Base-by-base conservation (phyloP, 257 asterid species). In the Plantago ovata region DNA sequence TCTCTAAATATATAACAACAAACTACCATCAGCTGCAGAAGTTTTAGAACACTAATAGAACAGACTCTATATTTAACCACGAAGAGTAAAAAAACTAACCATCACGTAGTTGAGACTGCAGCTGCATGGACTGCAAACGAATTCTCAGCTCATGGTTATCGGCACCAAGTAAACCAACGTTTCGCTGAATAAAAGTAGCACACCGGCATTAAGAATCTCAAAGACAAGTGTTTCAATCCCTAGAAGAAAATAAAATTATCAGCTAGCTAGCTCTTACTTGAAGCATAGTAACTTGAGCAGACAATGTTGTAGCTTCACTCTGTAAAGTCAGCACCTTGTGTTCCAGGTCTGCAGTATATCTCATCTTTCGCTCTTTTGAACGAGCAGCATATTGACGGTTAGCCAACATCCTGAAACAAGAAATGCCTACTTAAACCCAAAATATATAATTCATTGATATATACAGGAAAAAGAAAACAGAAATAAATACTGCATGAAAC, bases 101-200 rank as follows among this genome's bases (percentile, higher is more conserved):
- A 59, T 81, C 85, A 56, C 86, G 86, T 53, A 84, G 94, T 52
- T 79, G 94, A 38, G 83, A 85, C 62, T 81, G 94, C 58, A 79
- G 94, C 54, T 84, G 84, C 85, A 77, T 77, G 53, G 89, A 75
- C 56, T 81, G 94, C 69, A 84, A 65, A n/a, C 89, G 84, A 64
- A 84, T 68, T 75, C 73, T 84, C 60, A 84, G 75, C 67, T 81
- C 94, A 48, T 76, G 73, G 73, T 84, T 84, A 55, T 81, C 85
- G 72, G 63, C 75, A 43, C 78, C 76, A n/a, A n/a, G n/a, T 10
- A 43, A 43, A 12, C 18, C 18, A 43, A 1, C 49, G 49, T 43
- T 18, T 14, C 49, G n/a, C 49, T 43, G 19, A 43, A 13, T 14
- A 12, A n/a, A 43, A 43, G 18, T 14, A 43, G 18, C 7, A 9